Evolutionary conservation across 352 stramenopile genomes (phyloP), one percentile per base, ranked within the genome.

Genomic region (Phytophthora agathidicida): DNA sequence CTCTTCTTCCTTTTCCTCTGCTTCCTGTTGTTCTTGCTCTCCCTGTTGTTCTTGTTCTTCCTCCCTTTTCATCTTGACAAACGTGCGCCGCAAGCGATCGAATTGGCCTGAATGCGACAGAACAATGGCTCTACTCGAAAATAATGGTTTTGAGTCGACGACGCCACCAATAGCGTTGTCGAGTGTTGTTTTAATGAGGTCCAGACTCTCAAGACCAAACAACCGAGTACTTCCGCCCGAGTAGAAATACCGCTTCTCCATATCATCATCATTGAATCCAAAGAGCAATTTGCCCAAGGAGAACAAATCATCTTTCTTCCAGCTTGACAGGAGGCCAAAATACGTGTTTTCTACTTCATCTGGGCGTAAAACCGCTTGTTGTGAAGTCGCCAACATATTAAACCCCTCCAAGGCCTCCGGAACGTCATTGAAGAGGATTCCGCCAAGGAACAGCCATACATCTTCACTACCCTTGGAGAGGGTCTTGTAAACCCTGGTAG

Each of bases 341-440:
- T 56, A 56, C 13, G 36, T 23, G 45, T 26, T 14, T 32, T 7
- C 2, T 20, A 11, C 27, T 22, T 56, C 36, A 46, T 28, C 7
- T 22, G 55, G 52, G 20, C 38, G 56, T 5, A 57, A 2, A 39
- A 27, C n/a, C n/a, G 57, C 44, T 51, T 47, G 27, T 37, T 69
- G 43, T 10, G 64, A 73, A 11, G 58, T 65, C 14, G 38, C 26
- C 35, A 69, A 13, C 39, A 73, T 1, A 0, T 38, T 46, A 22
- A 69, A 73, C 13, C 37, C 61, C 32, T 1, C 0, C 14, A 50
- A 0, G 41, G 22, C 30, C 17, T 46, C 7, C 5, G 55, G 55
- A 28, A 64, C 46, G 20, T 57, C 7, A 24, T 46, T 0, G 22
- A 46, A 64, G 0, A 1, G 10, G 51, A 64, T 57, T 14, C 27